Conservation (phyloP, 2,329 filamentous ascomycete genomes). For the Zymoseptoria ardabiliae region DNA sequence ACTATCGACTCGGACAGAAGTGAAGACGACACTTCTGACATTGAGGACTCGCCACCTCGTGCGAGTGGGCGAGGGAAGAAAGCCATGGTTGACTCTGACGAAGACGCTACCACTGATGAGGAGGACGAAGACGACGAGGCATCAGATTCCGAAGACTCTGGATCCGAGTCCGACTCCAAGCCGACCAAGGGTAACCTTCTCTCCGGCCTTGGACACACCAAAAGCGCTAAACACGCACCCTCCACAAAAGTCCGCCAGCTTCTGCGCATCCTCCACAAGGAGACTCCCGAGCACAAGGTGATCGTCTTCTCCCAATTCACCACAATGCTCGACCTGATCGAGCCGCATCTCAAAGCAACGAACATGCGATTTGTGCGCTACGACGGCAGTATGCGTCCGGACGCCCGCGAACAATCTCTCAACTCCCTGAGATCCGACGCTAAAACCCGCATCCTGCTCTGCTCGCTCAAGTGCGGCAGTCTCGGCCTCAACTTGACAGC, state of each 20-base stretch:
- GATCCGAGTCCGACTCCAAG: conserved; percentile 33
- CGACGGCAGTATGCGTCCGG: conserved; percentile 91
- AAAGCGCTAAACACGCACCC: conserved; percentile 45
- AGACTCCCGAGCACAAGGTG: conserved; percentile 80
- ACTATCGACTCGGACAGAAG: conserved; percentile 63
- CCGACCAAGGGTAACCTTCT: conserved; percentile 27
- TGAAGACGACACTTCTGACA: conserved; percentile 43
- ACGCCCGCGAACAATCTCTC: conserved; percentile 80
- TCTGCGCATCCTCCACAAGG: conserved; percentile 69
- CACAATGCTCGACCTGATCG: conserved; percentile 92
- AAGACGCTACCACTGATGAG: conserved; percentile 31
- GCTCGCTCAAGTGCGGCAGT: conserved; percentile 88
- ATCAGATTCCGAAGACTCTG: conserved; percentile 30
- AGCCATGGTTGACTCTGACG: conserved; percentile 34
- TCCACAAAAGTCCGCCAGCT: conserved; percentile 92
- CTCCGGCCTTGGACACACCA: conserved; percentile 15
- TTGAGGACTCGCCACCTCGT: conserved; percentile 33
- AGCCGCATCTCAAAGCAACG: conserved; percentile 74
- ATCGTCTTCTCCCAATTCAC: conserved; percentile 99
- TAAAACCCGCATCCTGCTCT: conserved; percentile 74
- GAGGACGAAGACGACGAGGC: conserved; percentile 35
- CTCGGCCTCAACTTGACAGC: conserved; percentile 91
- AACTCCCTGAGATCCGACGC: conserved; percentile 67
- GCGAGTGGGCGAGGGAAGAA: conserved; percentile 18
- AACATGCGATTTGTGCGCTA: conserved; percentile 79